Percentiles rank a stretch among this genome's conserved stretches.
Conservation (phyloP, 108 stramenopile species). For the Nitzschia inconspicua region DNA sequence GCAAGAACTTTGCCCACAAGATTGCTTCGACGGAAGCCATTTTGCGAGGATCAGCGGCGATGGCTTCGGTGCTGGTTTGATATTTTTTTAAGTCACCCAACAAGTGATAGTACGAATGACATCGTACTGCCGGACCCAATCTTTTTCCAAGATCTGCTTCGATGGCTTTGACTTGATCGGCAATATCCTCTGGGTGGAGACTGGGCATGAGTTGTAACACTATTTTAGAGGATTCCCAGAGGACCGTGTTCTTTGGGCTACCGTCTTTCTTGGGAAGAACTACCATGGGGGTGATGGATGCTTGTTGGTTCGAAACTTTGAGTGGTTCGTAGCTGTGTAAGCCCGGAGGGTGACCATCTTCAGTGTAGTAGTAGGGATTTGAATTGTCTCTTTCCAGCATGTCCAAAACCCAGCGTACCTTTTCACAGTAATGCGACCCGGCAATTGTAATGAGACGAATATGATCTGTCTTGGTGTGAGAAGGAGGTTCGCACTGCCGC, state of each 20-base stretch:
- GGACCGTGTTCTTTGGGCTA: neutral
- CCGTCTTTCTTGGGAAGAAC: constrained; percentile 4
- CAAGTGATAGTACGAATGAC: constrained; percentile 15
- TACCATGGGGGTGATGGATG: constrained; percentile 24
- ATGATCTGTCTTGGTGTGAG: constrained; percentile 9
- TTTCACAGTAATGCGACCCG: constrained; percentile 27
- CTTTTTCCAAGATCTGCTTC: constrained; percentile 25
- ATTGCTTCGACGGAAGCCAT: constrained; percentile 7
- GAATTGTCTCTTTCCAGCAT: constrained; percentile 11
- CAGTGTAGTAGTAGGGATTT: constrained; percentile 33
- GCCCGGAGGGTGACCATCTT: constrained; percentile 30
- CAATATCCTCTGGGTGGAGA: constrained; percentile 19
- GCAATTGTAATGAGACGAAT: constrained; percentile 21
- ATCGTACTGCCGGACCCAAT: constrained; percentile 21
- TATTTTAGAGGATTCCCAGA: neutral
- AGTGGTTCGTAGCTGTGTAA: constrained; percentile 22
- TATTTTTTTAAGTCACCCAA: constrained; percentile 6
- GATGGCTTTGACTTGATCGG: constrained; percentile 10
- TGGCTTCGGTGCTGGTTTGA: neutral
- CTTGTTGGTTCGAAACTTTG: neutral
- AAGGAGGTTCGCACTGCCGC: constrained; percentile 8
- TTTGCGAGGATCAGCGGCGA: constrained; percentile 1
- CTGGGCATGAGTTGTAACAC: constrained; percentile 6
- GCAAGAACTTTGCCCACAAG: constrained; percentile 18
- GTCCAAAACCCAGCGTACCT: constrained; percentile 31